Base-by-base conservation (phyloP, 805 yeast species). In the Scheffersomyces amazonensis region DNA sequence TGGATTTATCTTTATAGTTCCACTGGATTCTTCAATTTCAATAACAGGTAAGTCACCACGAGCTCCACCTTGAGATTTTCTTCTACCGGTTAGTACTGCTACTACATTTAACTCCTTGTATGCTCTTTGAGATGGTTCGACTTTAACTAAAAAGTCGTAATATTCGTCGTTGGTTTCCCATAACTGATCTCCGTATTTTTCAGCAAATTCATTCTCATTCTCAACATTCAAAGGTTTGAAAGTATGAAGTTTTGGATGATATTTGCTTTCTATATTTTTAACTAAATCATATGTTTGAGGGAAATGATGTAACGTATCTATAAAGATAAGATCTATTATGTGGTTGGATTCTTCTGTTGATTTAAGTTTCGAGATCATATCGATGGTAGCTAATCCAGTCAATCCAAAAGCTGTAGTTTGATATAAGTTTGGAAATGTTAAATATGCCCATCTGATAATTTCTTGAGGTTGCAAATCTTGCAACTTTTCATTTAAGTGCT, bases 361-460 rank as follows among this genome's bases (percentile, higher is more conserved):
- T n/a, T 40, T 39, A 33, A 82, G 50, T 53, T 80, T 78, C 22
- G 84, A 73, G 20, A 90, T 61, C 75, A 90, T 85, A 58, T 90
- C 96, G 31, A 87, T 69, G 10, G 91, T 90, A 21, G 85, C 96
- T 42, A 91, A 64, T 0, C 98, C 98, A 1, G 96, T 87, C 33
- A 91, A 71, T 0, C 98, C 98, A 63, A 91, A 89, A 1, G 98
- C 98, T 0, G 98, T 88, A 2, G 96, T 89, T 62, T 91, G 98
- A 54, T 59, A 90, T 27, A 91, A 66, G 29, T 80, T 71, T 2
- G 96, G 96, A 53, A 90, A 81, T 0, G 95, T 87, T n/a, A 76
- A 59, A 12, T 83, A 63, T 0, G 96, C 78, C 97, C 98, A 91
- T 52, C 72, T 66, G 19, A 91, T 63, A 40, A 91, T 80, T 41